These are phyloP conservation scores for Colletotrichum orchidophilum DNA, from an alignment of 2,329 filamentous ascomycete species.

Conservation along the genomic window DNA sequence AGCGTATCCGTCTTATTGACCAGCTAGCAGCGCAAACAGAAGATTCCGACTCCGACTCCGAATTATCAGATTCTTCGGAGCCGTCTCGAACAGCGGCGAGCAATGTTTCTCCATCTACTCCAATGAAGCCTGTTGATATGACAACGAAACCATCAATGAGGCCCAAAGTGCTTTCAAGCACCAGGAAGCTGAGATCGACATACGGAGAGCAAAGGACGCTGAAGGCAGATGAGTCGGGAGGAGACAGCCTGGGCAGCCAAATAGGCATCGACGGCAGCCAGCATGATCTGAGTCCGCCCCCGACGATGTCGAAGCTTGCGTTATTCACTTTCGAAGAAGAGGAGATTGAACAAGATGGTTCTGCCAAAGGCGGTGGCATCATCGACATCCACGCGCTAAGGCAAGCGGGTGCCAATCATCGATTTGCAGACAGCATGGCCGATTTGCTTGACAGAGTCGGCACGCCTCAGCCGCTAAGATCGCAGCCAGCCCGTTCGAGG, in stretches of 20 bases:
- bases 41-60: conserved; percentile 27
- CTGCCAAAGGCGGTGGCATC: conserved; percentile 58
- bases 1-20: conserved; percentile 32
- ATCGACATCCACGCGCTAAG: conserved; percentile 72
- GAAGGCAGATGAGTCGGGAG: conserved; percentile 41
- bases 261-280: conserved; percentile 37
- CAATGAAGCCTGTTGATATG: conserved; percentile 1
- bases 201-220: conserved; percentile 42
- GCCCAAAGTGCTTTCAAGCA: conserved; percentile 14
- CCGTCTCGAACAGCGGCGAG: background rate
- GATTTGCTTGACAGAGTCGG: conserved; percentile 71
- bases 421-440: conserved; percentile 72
- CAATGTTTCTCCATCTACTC: conserved; percentile 9
- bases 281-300: conserved; percentile 23
- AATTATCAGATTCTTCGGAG: conserved; percentile 2
- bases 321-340: conserved; percentile 51
- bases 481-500: conserved; percentile 59
- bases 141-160: conserved; percentile 18
- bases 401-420: conserved; percentile 72
- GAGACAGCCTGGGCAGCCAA: conserved; percentile 36
- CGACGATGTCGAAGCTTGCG: conserved; percentile 23
- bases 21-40: conserved; percentile 31
- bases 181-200: conserved; percentile 27
- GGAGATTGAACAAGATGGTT: conserved; percentile 51
- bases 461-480: conserved; percentile 54